A percentile compares a stretch with the other conserved stretches of the same genome.
phyloP scores from a whole-genome alignment of 441 rosid species.

The Brassica balearica region DNA sequence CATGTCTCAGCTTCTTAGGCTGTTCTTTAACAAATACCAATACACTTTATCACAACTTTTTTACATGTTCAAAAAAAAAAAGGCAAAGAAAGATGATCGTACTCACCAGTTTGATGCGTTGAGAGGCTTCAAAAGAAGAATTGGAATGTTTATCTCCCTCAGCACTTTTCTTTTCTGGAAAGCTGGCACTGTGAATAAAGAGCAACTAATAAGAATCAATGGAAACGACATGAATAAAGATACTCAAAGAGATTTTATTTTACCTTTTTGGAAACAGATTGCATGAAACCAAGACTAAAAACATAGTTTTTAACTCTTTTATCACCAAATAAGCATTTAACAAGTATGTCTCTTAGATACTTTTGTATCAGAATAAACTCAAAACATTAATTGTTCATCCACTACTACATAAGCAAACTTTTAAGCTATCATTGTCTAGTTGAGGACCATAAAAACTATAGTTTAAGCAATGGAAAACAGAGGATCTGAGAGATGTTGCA shows the following conservation, averaged over 20 bases:
- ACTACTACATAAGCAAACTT: too few relatives aligned
- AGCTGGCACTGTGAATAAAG: conserved; percentile 56
- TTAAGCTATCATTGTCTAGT: too few relatives aligned
- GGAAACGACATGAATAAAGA: conserved; percentile 28
- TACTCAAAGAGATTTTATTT: conserved; percentile 9
- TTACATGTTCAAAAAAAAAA: not conserved
- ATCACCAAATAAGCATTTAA: not conserved
- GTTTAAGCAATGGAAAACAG: too few relatives aligned
- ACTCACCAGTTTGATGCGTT: conserved; percentile 68
- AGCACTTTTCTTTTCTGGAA: conserved; percentile 64
- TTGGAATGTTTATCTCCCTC: conserved; percentile 53
- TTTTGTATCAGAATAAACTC: too few relatives aligned
- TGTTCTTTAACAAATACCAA: conserved; percentile 47
- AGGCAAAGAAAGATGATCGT: conserved; percentile 24
- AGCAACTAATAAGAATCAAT: conserved; percentile 41
- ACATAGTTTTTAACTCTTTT: conserved; percentile 8
- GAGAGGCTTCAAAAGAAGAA: conserved; percentile 56
- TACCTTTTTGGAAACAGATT: conserved; percentile 5
- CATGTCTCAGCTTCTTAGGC: conserved; percentile 39
- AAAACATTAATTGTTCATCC: too few relatives aligned
- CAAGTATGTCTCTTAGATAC: too few relatives aligned
- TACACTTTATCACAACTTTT: conserved; percentile 24
- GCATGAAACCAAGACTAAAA: conserved; percentile 1
- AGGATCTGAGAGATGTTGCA: too few relatives aligned
- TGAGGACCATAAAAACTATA: too few relatives aligned